These are phyloP conservation scores for Melaleuca quinquenervia DNA, from an alignment of 345 rosid genomes.

Conservation along the genomic window DNA sequence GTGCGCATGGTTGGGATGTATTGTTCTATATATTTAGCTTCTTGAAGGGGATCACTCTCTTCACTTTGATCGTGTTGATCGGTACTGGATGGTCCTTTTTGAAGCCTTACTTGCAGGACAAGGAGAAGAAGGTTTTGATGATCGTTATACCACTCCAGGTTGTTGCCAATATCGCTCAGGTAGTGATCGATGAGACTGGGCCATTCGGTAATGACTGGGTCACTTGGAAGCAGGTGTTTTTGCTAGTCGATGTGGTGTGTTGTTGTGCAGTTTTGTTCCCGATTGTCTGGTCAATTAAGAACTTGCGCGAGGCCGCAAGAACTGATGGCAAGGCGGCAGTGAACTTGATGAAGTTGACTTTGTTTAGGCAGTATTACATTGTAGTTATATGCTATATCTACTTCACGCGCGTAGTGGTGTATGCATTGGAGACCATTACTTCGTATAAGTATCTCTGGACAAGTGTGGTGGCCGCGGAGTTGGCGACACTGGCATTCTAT, in stretches of 20 bases:
- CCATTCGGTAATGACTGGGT: slow-evolving; percentile 75
- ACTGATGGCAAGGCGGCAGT: slow-evolving; percentile 95
- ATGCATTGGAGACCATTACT: slow-evolving; percentile 82
- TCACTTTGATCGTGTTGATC: slow-evolving; percentile 85
- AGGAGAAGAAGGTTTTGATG: slow-evolving; percentile 93
- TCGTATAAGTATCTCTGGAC: slow-evolving; percentile 88
- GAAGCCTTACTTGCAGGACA: slow-evolving; percentile 94
- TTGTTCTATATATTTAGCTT: slow-evolving; percentile 88
- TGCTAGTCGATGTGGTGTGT: slow-evolving; percentile 88
- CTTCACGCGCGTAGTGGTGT: slow-evolving; percentile 87
- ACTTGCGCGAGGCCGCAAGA: slow-evolving; percentile 85
- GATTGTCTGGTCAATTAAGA: slow-evolving; percentile 95
- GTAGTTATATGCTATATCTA: slow-evolving; percentile 94
- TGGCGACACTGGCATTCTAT: slow-evolving; percentile 83
- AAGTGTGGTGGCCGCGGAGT: slow-evolving; percentile 76
- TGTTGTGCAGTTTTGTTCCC: slow-evolving; percentile 95
- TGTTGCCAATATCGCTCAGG: slow-evolving; percentile 87
- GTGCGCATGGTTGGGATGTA: slow-evolving; percentile 96
- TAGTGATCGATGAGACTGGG: slow-evolving; percentile 77
- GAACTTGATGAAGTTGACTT: slow-evolving; percentile 79
- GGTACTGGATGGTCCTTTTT: slow-evolving; percentile 96
- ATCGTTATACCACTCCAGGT: slow-evolving; percentile 95
- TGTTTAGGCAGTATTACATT: slow-evolving; percentile 92
- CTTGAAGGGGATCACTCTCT: slow-evolving; percentile 78
- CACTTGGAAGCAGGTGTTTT: slow-evolving; percentile 83